Evolutionary conservation across 257 asterid species (phyloP).

Genomic region (Penstemon eatonii): DNA sequence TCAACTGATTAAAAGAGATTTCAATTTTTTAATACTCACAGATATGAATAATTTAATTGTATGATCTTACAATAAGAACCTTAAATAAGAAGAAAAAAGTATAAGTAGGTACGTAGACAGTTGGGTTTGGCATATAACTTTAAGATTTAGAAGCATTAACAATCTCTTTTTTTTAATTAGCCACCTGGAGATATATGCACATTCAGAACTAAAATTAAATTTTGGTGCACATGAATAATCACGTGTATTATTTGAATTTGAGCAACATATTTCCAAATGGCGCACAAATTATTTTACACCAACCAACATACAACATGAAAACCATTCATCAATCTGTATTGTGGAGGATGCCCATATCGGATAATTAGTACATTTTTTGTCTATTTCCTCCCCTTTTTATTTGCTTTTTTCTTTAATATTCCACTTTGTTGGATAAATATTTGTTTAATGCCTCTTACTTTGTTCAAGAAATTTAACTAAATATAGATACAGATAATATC

Average conservation of each 20-base stretch:
- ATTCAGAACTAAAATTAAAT: too few species aligned
- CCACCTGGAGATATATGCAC: too few species aligned
- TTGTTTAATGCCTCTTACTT: constrained; percentile 25
- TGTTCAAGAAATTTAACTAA: constrained; percentile 10
- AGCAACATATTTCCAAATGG: background rate
- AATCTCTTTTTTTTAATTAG: too few species aligned
- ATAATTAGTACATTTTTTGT: constrained; percentile 21
- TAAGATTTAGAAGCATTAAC: too few species aligned
- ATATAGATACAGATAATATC: constrained; percentile 8
- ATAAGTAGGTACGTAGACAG: too few species aligned
- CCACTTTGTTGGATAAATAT: constrained; percentile 17
- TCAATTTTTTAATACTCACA: too few species aligned
- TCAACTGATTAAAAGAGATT: too few species aligned
- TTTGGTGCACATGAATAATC: too few species aligned
- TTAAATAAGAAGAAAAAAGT: too few species aligned
- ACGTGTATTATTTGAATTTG: constrained; percentile 7
- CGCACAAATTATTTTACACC: background rate
- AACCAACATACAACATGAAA: constrained; percentile 27
- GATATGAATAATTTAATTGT: too few species aligned
- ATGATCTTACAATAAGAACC: too few species aligned
- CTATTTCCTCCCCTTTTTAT: background rate
- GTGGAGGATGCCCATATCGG: constrained; percentile 35
- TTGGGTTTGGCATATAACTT: too few species aligned
- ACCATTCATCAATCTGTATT: constrained; percentile 9
- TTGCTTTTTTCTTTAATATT: background rate